phyloP scores from a whole-genome alignment of 257 asterid species.

The Plectranthus barbatus region DNA sequence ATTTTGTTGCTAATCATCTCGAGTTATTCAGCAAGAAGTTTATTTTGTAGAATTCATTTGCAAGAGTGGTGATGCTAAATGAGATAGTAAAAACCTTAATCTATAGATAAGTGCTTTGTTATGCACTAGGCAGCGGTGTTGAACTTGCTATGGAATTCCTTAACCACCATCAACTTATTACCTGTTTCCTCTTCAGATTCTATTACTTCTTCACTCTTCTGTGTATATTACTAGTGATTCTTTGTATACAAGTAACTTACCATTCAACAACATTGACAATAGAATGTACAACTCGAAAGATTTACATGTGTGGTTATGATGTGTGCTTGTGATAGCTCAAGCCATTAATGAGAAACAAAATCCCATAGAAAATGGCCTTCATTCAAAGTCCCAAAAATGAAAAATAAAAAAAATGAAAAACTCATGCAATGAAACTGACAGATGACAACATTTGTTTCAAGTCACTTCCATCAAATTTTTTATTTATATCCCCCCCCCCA shows the following conservation, averaged over 20 bases:
- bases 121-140: not conserved
- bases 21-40: not conserved
- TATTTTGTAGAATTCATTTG: not conserved
- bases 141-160: too few relatives aligned
- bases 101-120: not conserved
- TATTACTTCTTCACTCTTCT: too few relatives aligned
- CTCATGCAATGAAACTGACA: not conserved
- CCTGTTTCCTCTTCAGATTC: not conserved
- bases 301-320: not conserved
- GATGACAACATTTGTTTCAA: not conserved
- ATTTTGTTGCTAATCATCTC: not conserved
- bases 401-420: too few relatives aligned
- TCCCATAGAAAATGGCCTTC: too few relatives aligned
- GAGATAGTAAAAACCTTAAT: not conserved
- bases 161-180: too few relatives aligned
- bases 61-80: not conserved
- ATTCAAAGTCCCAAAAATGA: too few relatives aligned
- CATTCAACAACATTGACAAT: not conserved
- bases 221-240: not conserved
- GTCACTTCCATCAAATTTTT: not conserved
- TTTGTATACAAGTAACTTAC: not conserved
- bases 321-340: constrained; percentile 21
- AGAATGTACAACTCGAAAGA: not conserved
- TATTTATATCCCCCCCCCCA: not conserved
- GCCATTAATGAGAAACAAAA: not conserved